Conservation (phyloP, 441 rosid genomes). For the Populus hybrid region DNA sequence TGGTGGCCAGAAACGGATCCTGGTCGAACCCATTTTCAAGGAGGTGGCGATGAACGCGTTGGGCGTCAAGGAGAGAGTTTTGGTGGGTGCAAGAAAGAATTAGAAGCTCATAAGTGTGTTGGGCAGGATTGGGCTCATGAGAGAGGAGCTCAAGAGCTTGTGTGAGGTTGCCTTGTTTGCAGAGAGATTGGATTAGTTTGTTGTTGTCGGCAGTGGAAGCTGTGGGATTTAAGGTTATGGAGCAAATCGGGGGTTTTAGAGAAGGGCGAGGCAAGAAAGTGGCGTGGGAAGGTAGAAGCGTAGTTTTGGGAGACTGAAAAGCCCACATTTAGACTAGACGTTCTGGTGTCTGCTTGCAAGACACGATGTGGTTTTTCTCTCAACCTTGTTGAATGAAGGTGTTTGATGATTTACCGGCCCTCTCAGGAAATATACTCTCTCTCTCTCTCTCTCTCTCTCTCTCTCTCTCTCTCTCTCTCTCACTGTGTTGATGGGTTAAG, state of each 20-base stretch:
- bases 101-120: constrained; percentile 79
- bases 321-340: constrained; percentile 44
- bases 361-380: background rate
- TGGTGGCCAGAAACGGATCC: constrained; percentile 90
- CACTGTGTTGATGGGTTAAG: too few species aligned
- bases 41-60: constrained; percentile 61
- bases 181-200: constrained; percentile 55
- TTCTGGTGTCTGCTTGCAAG: background rate
- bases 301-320: constrained; percentile 40
- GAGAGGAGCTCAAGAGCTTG: constrained; percentile 63
- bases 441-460: too few species aligned
- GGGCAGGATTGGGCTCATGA: constrained; percentile 58
- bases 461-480: too few species aligned
- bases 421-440: too few species aligned
- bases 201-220: constrained; percentile 33
- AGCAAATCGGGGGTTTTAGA: constrained; percentile 38
- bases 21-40: constrained; percentile 68
- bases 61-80: constrained; percentile 56
- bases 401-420: too few species aligned
- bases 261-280: constrained; percentile 28
- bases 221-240: constrained; percentile 38
- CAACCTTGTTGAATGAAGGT: too few species aligned
- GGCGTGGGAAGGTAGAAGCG: constrained; percentile 30
- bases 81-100: constrained; percentile 61
- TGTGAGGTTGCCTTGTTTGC: constrained; percentile 65